A percentile compares a stretch with the other conserved stretches of the same genome.
phyloP scores from a whole-genome alignment of 2,329 filamentous ascomycete species.

The Trichoderma atroviride region DNA sequence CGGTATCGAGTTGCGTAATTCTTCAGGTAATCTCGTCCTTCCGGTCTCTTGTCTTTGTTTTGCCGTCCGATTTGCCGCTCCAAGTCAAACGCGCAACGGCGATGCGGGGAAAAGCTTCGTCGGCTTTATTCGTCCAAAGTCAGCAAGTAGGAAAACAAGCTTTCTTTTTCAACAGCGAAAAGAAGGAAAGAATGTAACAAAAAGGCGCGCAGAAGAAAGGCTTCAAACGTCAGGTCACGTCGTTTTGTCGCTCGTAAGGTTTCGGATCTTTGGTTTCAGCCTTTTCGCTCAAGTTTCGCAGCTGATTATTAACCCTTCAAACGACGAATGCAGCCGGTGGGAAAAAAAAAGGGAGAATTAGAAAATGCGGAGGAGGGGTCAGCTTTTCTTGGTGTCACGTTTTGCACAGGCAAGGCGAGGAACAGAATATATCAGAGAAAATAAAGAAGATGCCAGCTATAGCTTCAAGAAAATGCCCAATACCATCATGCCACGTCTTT shows the following conservation, averaged over 20 bases:
- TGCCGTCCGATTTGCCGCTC: neutral
- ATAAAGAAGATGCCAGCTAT: conserved; percentile 6
- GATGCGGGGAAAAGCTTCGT: neutral
- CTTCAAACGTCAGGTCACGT: neutral
- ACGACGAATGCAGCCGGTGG: neutral
- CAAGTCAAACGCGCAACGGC: neutral
- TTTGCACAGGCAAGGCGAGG: neutral
- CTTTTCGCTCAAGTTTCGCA: neutral
- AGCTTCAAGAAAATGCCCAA: neutral
- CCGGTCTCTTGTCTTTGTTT: neutral
- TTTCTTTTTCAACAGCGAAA: neutral
- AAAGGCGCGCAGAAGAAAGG: neutral
- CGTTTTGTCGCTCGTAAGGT: neutral
- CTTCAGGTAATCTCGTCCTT: neutral
- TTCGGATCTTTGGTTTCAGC: neutral
- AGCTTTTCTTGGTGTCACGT: neutral
- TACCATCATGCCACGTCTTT: conserved; percentile 15
- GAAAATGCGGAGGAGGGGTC: neutral
- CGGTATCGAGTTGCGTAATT: neutral
- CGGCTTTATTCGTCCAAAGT: neutral
- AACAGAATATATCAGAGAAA: neutral
- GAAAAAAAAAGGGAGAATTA: neutral
- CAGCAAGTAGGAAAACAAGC: neutral
- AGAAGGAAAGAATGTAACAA: neutral
- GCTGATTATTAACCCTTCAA: neutral